Evolutionary conservation across 768 basidiomycete species (phyloP).

Genomic region (Pleurotus tuber-regium): DNA sequence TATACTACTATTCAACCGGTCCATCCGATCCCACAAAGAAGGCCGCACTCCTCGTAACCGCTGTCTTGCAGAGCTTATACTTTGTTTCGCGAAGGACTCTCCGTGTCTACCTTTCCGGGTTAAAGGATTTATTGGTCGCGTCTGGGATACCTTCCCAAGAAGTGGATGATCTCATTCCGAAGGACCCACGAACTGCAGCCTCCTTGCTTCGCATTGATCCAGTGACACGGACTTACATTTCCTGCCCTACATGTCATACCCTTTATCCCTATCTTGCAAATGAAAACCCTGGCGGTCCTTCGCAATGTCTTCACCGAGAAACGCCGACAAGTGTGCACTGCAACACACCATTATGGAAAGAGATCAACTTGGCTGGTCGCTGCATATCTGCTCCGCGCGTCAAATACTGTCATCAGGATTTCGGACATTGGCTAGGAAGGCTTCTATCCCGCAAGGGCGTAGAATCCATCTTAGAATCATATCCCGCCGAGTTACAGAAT

Average conservation of each 20-base stretch:
- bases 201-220: slow-evolving; percentile 21
- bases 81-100: too few relatives aligned
- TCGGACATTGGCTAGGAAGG: slow-evolving; percentile 25
- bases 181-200: slow-evolving; percentile 1
- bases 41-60: too few relatives aligned
- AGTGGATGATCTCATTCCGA: too few relatives aligned
- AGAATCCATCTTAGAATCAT: slow-evolving; percentile 20
- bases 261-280: slow-evolving; percentile 16
- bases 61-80: too few relatives aligned
- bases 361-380: slow-evolving; percentile 7
- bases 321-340: background rate
- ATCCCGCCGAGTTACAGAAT: slow-evolving; percentile 4
- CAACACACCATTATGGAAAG: background rate
- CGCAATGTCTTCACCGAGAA: slow-evolving; percentile 6
- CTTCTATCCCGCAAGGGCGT: slow-evolving; percentile 24
- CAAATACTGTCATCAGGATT: slow-evolving; percentile 20
- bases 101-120: too few relatives aligned
- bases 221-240: slow-evolving; percentile 15
- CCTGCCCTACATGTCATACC: slow-evolving; percentile 22
- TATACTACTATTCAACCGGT: too few relatives aligned
- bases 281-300: slow-evolving; percentile 3
- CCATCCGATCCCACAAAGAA: too few relatives aligned
- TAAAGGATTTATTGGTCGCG: too few relatives aligned
- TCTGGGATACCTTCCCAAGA: too few relatives aligned
- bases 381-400: slow-evolving; percentile 9